Evolutionary conservation across 768 basidiomycete genomes (phyloP).

Genomic region (Collybiopsis luxurians): DNA sequence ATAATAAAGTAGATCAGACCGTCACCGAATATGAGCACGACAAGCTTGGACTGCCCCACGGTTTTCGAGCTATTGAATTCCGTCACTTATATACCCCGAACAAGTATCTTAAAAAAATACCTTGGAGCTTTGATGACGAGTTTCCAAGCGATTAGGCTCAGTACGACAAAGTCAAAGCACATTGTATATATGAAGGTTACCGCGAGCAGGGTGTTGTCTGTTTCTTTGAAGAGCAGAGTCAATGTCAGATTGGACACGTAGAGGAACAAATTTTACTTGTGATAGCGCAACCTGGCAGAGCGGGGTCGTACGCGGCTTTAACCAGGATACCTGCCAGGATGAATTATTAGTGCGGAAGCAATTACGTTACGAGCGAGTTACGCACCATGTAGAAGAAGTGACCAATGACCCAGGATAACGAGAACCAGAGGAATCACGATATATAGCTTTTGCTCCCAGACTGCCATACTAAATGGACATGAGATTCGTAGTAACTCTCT

Average conservation of each 20-base stretch:
- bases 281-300: conserved; percentile 54
- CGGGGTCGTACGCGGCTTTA: conserved; percentile 52
- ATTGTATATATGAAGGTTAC: conserved; percentile 73
- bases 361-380: no score
- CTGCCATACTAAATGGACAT: conserved; percentile 66
- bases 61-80: conserved; percentile 6
- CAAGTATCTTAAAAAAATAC: conserved; percentile 45
- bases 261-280: conserved; percentile 40
- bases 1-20: conserved; percentile 76
- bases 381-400: conserved; percentile 64
- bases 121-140: conserved; percentile 39
- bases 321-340: conserved; percentile 50
- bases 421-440: conserved; percentile 51
- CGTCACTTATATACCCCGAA: not conserved
- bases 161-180: conserved; percentile 66
- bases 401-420: conserved; percentile 72
- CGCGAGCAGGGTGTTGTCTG: conserved; percentile 62
- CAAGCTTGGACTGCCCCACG: conserved; percentile 21
- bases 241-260: conserved; percentile 33
- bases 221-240: conserved; percentile 21
- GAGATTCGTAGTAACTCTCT: not conserved
- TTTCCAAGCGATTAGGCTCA: conserved; percentile 62
- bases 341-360: no score
- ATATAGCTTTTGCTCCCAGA: conserved; percentile 61
- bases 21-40: conserved; percentile 50